Evolutionary conservation across 2,329 filamentous ascomycete species (phyloP).

Genomic region (Talaromyces sp.): DNA sequence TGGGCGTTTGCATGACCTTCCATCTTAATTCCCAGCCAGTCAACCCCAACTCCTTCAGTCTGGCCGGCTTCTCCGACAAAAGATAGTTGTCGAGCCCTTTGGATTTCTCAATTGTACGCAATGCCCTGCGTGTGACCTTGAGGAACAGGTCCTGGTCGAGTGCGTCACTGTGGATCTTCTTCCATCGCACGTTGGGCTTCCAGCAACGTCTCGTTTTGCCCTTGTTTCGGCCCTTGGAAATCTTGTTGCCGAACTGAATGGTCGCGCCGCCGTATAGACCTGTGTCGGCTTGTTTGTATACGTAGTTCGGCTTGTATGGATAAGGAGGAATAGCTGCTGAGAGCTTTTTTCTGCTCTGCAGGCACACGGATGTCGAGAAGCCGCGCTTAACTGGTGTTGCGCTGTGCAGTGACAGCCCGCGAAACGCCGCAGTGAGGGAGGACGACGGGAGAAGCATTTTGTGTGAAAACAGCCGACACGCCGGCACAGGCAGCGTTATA

Average conservation of each 20-base stretch:
- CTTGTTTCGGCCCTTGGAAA: slow-evolving; percentile 44
- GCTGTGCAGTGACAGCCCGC: slow-evolving; percentile 29
- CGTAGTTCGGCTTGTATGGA: slow-evolving; percentile 38
- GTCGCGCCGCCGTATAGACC: slow-evolving; percentile 43
- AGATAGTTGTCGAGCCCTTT: slow-evolving; percentile 91
- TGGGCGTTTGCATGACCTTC: slow-evolving; percentile 75
- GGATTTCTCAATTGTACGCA: slow-evolving; percentile 65
- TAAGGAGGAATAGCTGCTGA: slow-evolving; percentile 40
- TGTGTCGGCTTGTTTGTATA: slow-evolving; percentile 42
- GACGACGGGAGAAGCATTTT: slow-evolving; percentile 25
- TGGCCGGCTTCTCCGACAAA: slow-evolving; percentile 67
- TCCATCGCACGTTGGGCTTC: slow-evolving; percentile 45
- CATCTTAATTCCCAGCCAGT: slow-evolving; percentile 87
- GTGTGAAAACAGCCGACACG: slow-evolving; percentile 12
- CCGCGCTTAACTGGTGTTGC: slow-evolving; percentile 22
- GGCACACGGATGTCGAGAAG: slow-evolving; percentile 31
- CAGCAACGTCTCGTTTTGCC: slow-evolving; percentile 44
- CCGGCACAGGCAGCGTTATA: neutral
- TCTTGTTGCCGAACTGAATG: slow-evolving; percentile 46
- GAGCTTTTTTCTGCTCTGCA: slow-evolving; percentile 26
- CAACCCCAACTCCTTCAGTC: slow-evolving; percentile 81
- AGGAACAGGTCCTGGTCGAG: slow-evolving; percentile 38
- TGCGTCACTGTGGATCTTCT: slow-evolving; percentile 41
- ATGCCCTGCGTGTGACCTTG: slow-evolving; percentile 40
- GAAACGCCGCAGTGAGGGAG: slow-evolving; percentile 33